A percentile compares a stretch with the other conserved stretches of the same genome.
Conservation (phyloP, 2,329 filamentous ascomycete genomes). For the Ophiostoma piceae region DNA sequence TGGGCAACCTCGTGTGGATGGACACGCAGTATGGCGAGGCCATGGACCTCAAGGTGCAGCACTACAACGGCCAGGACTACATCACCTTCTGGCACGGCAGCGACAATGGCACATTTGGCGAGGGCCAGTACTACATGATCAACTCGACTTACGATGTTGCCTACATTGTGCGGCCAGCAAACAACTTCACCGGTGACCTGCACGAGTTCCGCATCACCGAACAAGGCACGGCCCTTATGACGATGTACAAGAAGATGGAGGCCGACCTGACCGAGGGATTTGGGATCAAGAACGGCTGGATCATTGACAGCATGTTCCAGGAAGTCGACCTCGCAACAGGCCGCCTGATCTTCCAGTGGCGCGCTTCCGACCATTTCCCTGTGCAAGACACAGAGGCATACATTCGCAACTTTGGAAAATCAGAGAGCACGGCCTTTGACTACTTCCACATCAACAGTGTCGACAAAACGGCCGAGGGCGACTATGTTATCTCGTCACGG, state of each 20-base stretch:
- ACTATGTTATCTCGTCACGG: conserved; percentile 52
- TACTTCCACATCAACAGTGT: conserved; percentile 55
- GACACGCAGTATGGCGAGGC: conserved; percentile 34
- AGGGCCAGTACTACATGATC: conserved; percentile 42
- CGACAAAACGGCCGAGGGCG: conserved; percentile 45
- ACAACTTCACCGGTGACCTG: conserved; percentile 46
- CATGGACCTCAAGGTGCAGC: conserved; percentile 31
- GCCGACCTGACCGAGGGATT: conserved; percentile 40
- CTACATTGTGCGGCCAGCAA: conserved; percentile 46
- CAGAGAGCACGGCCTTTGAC: conserved; percentile 42
- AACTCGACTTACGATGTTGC: conserved; percentile 52
- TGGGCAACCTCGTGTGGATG: conserved; percentile 51
- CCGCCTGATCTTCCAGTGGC: conserved; percentile 47
- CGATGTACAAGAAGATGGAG: conserved; percentile 48
- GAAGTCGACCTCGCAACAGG: conserved; percentile 49
- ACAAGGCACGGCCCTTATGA: conserved; percentile 14
- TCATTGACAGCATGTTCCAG: conserved; percentile 37
- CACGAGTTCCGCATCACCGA: conserved; percentile 20
- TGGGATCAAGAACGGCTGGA: conserved; percentile 33
- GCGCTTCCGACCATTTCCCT: conserved; percentile 34
- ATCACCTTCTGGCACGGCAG: conserved; percentile 49
- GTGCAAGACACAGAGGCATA: conserved; percentile 11
- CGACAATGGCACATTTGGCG: conserved; percentile 23
- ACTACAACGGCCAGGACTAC: conserved; percentile 47
- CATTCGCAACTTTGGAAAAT: conserved; percentile 24